Base-by-base conservation (phyloP, 345 rosid genomes). In the Rhodamnia rubescens region DNA sequence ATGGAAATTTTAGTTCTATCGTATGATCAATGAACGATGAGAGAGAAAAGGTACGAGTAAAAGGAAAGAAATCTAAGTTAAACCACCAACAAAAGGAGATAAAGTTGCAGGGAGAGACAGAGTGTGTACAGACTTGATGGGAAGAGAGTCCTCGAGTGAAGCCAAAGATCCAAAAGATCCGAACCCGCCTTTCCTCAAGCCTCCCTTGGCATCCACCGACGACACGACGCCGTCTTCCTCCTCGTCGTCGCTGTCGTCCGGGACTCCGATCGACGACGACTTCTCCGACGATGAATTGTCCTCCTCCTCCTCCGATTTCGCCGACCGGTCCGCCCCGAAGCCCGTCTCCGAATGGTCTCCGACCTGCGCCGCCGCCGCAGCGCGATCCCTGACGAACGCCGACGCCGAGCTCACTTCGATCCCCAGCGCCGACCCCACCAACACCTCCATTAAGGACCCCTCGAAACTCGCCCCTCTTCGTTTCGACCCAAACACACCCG, bases 231-330 rank as follows among this genome's bases (percentile, higher is more conserved):
- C 78, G 47, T 69, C 58, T 22, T 55, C 78, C 47, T 32, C 78
- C 24, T 69, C 78, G 24, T 53, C 90, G 6, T 86, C 92, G 84
- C 88, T 91, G 11, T 88, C 94, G 58, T 86, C 94, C 4, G 95
- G 94, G 42, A 87, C 88, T 61, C 96, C 95, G 84, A 95, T 91
- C 44, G 97, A 95, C 36, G 97, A 94, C 8, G 92, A 93, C 81
- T 92, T 91, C 21, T 87, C 92, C 49, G 92, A 90, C 3, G 87
- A 85, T 29, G 85, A 90, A 15, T 88, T 93, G 53, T 27, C 74
- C 22, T 29, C 87, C 32, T 86, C 86, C 15, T 82, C 24, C 47
- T 81, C 84, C 29, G 47, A 18, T 47, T 69, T 69, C 78, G 24
- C 47, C 78, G 78, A 1, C 47, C 47, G 78, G 26, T 22, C 84